A percentile compares a stretch with the other conserved stretches of the same genome.
Evolutionary conservation across 805 yeast genomes (phyloP).

Genomic region (Teunomyces aglyptinius): DNA sequence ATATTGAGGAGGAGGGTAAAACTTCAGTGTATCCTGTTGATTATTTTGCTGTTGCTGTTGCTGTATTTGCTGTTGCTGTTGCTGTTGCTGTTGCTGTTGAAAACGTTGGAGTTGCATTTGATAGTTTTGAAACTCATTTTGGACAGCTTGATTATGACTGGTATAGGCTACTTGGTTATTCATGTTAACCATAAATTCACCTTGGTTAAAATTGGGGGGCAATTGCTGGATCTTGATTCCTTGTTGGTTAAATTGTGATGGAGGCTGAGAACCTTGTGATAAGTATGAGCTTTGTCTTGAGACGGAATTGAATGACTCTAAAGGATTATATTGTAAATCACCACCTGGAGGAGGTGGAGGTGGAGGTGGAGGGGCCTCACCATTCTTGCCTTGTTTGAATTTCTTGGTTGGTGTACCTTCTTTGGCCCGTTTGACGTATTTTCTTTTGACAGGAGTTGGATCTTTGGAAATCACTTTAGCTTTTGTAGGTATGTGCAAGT

Average conservation of each 20-base stretch:
- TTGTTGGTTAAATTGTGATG: constrained; percentile 64
- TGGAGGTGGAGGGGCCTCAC: not conserved
- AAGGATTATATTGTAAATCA: constrained; percentile 17
- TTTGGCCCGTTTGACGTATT: constrained; percentile 46
- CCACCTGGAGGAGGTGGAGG: constrained; percentile 1
- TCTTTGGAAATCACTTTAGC: constrained; percentile 34
- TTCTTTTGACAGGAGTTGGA: constrained; percentile 42
- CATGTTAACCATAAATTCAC: constrained; percentile 17
- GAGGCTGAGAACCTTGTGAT: constrained; percentile 16
- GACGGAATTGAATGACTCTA: constrained; percentile 14
- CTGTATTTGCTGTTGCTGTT: constrained; percentile 17
- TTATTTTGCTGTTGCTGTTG: constrained; percentile 15
- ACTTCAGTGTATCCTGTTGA: constrained; percentile 8
- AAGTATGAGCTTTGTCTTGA: constrained; percentile 12
- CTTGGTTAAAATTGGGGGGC: constrained; percentile 22
- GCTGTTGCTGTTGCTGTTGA: constrained; percentile 25
- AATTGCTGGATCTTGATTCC: constrained; percentile 56
- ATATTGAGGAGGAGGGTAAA: constrained; percentile 8
- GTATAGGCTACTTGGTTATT: constrained; percentile 7
- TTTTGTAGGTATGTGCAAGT: constrained; percentile 34
- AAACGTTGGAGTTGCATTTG: constrained; percentile 24
- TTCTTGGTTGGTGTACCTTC: constrained; percentile 57
- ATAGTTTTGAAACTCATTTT: constrained; percentile 20
- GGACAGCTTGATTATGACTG: constrained; percentile 16
- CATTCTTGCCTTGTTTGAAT: constrained; percentile 1